A percentile compares a stretch with the other conserved stretches of the same genome.
phyloP scores from a whole-genome alignment of 2,329 filamentous ascomycete genomes.

The Penicillium sp. region DNA sequence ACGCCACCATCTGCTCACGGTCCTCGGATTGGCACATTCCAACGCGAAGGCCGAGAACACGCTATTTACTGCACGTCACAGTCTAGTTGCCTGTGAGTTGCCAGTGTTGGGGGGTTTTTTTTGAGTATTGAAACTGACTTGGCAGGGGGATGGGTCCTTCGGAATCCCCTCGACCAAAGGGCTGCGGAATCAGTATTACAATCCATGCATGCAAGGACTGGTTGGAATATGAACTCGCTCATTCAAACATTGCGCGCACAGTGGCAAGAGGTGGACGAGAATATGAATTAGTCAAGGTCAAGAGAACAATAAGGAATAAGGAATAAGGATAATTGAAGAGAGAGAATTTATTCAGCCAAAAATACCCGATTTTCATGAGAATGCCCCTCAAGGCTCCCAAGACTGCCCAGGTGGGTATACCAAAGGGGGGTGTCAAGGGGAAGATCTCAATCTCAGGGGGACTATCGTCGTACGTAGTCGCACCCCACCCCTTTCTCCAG shows the following conservation, averaged over 20 bases:
- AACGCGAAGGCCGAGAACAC: constrained; percentile 30
- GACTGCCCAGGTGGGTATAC: not conserved
- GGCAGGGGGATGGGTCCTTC: constrained; percentile 30
- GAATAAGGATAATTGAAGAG: not conserved
- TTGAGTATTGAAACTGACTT: not conserved
- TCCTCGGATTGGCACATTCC: constrained; percentile 28
- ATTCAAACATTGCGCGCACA: constrained; percentile 25
- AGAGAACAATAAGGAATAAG: no score
- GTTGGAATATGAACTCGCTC: constrained; percentile 29
- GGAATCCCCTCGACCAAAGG: constrained; percentile 24
- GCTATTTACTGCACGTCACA: constrained; percentile 29
- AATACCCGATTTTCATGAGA: not conserved
- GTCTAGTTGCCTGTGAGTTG: constrained; percentile 27
- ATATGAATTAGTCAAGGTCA: not conserved
- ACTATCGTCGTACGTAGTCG: not conserved
- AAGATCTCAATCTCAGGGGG: constrained; percentile 6
- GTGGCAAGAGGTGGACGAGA: constrained; percentile 23
- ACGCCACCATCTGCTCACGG: constrained; percentile 23
- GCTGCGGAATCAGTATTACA: constrained; percentile 25
- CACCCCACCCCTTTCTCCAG: not conserved
- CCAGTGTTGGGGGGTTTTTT: not conserved
- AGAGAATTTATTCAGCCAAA: not conserved
- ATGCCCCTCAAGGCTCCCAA: not conserved
- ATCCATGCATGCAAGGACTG: constrained; percentile 26
- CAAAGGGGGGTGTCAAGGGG: not conserved